Evolutionary conservation across 345 rosid species (phyloP).

Genomic region (Eucalyptus guilfoylei): DNA sequence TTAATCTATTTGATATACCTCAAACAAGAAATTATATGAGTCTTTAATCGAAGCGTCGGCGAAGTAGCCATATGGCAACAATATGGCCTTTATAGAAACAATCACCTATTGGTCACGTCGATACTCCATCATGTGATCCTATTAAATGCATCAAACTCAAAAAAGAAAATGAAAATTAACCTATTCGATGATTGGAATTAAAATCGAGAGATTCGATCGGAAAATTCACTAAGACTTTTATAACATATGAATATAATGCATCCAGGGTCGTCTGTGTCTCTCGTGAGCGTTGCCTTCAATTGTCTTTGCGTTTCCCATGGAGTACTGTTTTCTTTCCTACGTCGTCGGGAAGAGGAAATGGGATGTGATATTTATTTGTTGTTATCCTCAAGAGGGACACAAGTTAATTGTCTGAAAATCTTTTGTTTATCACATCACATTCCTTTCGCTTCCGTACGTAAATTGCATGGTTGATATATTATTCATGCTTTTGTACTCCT

Average conservation of each 20-base stretch:
- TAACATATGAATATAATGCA: background rate
- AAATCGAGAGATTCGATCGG: background rate
- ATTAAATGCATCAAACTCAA: background rate
- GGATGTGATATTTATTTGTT: background rate
- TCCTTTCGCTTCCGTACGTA: background rate
- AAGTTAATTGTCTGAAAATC: background rate
- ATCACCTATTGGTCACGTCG: fast-evolving
- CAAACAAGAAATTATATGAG: background rate
- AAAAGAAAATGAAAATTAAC: background rate
- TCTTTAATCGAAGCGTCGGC: background rate
- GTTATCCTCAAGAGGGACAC: background rate
- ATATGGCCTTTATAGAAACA: background rate
- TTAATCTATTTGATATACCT: background rate
- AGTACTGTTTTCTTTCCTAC: background rate
- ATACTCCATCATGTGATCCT: background rate
- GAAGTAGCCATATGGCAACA: background rate
- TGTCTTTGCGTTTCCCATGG: background rate
- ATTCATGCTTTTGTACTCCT: background rate
- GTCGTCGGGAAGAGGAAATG: background rate
- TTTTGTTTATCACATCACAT: background rate
- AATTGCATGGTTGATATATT: background rate
- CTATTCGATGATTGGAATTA: background rate
- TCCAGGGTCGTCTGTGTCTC: background rate
- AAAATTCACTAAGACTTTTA: background rate
- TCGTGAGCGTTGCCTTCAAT: background rate